Conservation (phyloP, 73 alveolate genomes). For the Stentor roeselii region DNA sequence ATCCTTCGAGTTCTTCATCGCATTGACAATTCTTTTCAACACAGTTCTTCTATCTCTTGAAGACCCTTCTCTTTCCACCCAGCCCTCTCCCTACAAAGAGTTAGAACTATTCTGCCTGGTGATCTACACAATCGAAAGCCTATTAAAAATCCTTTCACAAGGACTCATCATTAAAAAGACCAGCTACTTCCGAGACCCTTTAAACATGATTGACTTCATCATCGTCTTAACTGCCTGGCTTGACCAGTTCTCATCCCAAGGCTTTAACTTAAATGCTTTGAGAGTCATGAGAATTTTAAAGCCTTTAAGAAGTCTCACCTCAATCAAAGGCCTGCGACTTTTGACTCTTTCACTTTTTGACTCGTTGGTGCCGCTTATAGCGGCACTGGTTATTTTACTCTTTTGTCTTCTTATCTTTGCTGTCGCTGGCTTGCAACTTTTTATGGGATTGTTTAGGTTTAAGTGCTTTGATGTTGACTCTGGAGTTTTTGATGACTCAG, state of each 20-base stretch:
- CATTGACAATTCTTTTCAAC: too few species aligned
- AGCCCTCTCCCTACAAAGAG: neutral
- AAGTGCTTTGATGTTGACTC: neutral
- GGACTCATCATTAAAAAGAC: constrained; percentile 50
- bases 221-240: neutral
- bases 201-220: neutral
- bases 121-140: constrained; percentile 49
- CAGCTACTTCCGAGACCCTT: neutral
- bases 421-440: neutral
- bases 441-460: neutral
- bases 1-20: neutral
- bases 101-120: constrained; percentile 38
- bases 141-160: constrained; percentile 50
- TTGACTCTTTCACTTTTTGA: constrained; percentile 27
- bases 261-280: constrained; percentile 43
- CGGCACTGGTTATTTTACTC: neutral
- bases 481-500: neutral
- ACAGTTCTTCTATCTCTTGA: neutral
- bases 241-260: neutral
- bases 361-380: neutral
- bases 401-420: neutral
- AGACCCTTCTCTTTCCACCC: neutral
- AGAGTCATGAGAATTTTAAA: constrained; percentile 59
- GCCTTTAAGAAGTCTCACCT: constrained; percentile 55
- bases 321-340: constrained; percentile 49